Base-by-base conservation (phyloP, 1,284 basidiomycete genomes). In the Trametes pubescens region DNA sequence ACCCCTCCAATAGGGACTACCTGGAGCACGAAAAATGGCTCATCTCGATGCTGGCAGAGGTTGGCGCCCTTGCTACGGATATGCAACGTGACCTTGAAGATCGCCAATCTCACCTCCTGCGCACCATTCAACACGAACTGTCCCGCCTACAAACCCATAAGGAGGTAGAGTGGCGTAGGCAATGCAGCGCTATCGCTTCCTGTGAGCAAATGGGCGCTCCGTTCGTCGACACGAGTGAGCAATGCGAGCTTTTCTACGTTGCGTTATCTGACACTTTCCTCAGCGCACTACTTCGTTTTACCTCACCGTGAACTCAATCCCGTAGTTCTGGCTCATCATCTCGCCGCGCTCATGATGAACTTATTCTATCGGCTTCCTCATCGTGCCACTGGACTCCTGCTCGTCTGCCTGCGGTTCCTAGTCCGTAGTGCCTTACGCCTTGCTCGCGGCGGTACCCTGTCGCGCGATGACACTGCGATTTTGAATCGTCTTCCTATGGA, bases 341-440 rank as follows among this genome's bases (percentile, higher is more conserved):
- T 66, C 40, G 61, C 61, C 1, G 61, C 59, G 0, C 34, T 66
- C 8, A 14, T 60, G 18, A 52, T 66, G 24, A 46, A 66, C 21
- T 55, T 66, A 0, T 14, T 66, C 6, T 51, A 61, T 37, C 54
- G 44, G 1, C 32, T 66, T n/a, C 55, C 61, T 3, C 58, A 61
- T 2, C 54, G 65, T 4, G 59, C 61, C 7, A 49, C 55, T 1
- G 18, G 55, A 1, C 1, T 66, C 1, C 51, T 66, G 0, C 51
- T 66, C 2, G 48, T 59, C 1, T 53, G 40, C 3, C 40, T 66
- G 16, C 52, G 38, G 13, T 22, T 18, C 9, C 47, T 61, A 16
- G 53, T 61, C 2, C 37, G 48, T 2, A 10, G 34, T 4, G 6
- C 51, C 2, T n/a, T 52, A 10, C 32, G 8, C 34, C 13, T 44